A percentile compares a stretch with the other conserved stretches of the same genome.
These are phyloP conservation scores for Wallemia ichthyophaga DNA, from an alignment of 1,284 basidiomycete genomes.

Conservation along the genomic window DNA sequence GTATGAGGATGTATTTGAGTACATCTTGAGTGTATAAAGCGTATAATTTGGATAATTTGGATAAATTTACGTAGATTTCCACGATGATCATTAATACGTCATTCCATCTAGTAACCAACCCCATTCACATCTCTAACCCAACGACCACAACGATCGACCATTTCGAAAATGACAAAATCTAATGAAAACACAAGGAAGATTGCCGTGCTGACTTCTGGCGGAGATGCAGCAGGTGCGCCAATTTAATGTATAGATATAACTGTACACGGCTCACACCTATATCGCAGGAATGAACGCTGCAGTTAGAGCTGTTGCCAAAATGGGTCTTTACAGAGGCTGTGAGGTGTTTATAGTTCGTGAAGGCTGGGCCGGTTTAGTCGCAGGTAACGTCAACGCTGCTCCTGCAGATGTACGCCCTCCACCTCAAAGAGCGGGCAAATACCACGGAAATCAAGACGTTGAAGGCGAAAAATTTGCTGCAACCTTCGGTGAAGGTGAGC, in stretches of 20 bases:
- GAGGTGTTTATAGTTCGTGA: conserved; percentile 81
- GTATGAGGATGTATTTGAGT: no score
- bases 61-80: no score
- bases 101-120: not conserved
- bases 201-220: conserved; percentile 82
- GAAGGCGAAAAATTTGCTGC: not conserved
- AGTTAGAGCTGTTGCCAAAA: conserved; percentile 66
- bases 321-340: conserved; percentile 68
- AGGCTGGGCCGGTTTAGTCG: conserved; percentile 74
- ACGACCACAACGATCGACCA: not conserved
- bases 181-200: conserved; percentile 18
- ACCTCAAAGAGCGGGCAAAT: not conserved
- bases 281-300: conserved; percentile 53
- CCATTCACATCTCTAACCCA: not conserved
- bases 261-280: not conserved
- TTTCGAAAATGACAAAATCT: not conserved
- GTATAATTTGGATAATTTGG: no score
- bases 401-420: conserved; percentile 7
- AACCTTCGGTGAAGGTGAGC: conserved; percentile 62
- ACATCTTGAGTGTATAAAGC: no score
- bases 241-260: not conserved
- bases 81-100: not conserved
- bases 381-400: conserved; percentile 19
- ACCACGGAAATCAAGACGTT: not conserved
- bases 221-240: conserved; percentile 49